A percentile compares a stretch with the other conserved stretches of the same genome.
Evolutionary conservation across 306 rosid genomes (phyloP).

Genomic region (Cucurbita moschata): DNA sequence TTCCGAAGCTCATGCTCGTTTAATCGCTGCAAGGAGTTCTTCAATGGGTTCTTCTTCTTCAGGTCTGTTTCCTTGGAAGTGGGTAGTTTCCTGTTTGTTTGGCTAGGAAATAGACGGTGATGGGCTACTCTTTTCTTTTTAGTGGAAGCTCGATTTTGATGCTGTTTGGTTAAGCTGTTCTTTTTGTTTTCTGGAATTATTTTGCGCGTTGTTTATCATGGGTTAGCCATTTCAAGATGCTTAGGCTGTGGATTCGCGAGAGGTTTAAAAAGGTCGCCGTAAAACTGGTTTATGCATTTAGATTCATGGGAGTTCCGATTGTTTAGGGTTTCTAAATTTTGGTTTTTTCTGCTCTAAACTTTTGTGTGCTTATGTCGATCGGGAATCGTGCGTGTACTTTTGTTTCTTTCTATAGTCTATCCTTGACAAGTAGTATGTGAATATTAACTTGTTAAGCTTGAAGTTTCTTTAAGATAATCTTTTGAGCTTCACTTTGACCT

Average conservation of each 20-base stretch:
- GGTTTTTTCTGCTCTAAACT: neutral
- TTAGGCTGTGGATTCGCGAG: neutral
- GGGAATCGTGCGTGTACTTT: neutral
- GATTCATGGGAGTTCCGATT: neutral
- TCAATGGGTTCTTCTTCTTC: constrained; percentile 4
- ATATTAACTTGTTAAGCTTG: neutral
- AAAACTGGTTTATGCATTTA: neutral
- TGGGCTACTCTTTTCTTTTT: neutral
- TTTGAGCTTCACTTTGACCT: neutral
- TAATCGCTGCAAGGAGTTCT: neutral
- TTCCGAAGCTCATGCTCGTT: neutral
- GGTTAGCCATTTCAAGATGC: neutral
- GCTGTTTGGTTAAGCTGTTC: neutral
- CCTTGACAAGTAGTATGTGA: neutral
- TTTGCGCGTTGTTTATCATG: neutral
- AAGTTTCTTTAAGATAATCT: neutral
- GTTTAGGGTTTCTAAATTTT: constrained; percentile 3
- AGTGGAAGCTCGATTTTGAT: neutral
- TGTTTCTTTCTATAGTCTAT: neutral
- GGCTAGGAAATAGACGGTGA: neutral
- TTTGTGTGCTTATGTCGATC: neutral
- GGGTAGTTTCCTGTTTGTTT: neutral
- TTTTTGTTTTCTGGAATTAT: neutral
- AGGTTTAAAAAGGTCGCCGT: neutral
- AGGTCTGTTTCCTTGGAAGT: neutral